Conservation (phyloP, 2,329 filamentous ascomycete species). For the Venturia carpophila region DNA sequence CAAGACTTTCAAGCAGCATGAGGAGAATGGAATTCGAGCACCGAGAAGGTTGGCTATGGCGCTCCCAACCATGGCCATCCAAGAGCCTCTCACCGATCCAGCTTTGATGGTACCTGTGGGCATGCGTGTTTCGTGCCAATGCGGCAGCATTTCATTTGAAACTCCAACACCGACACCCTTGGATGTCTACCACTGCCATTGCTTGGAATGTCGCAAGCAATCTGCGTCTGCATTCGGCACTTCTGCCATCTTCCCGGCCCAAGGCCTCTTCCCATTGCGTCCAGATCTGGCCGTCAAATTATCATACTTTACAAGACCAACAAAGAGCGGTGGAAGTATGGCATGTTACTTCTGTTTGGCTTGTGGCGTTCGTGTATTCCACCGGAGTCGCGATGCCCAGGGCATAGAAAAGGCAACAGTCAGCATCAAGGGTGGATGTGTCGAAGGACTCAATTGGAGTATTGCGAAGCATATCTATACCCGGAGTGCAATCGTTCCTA, state of each 20-base stretch:
- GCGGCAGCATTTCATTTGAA: constrained; percentile 54
- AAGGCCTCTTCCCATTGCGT: constrained; percentile 45
- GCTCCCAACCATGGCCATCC: too few relatives aligned
- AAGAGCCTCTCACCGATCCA: constrained; percentile 11
- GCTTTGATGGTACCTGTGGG: not conserved
- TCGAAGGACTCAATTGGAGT: constrained; percentile 20
- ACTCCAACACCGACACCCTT: constrained; percentile 54
- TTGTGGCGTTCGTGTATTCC: constrained; percentile 19
- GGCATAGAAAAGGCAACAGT: constrained; percentile 11
- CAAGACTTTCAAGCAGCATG: constrained; percentile 10
- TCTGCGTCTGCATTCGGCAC: constrained; percentile 60
- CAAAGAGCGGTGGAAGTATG: constrained; percentile 48
- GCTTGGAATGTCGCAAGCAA: constrained; percentile 57
- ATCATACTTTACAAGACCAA: constrained; percentile 49
- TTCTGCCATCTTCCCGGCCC: constrained; percentile 59
- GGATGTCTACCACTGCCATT: constrained; percentile 65
- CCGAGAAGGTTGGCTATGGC: not conserved
- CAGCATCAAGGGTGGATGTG: constrained; percentile 19
- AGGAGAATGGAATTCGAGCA: not conserved
- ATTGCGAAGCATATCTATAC: constrained; percentile 18
- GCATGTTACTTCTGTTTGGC: constrained; percentile 57
- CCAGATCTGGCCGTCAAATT: constrained; percentile 35
- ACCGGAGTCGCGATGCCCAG: constrained; percentile 6
- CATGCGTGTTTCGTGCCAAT: constrained; percentile 45
- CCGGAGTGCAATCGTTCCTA: constrained; percentile 16